Evolutionary conservation across 352 stramenopile genomes (phyloP).

Genomic region (Phytophthora sp.): DNA sequence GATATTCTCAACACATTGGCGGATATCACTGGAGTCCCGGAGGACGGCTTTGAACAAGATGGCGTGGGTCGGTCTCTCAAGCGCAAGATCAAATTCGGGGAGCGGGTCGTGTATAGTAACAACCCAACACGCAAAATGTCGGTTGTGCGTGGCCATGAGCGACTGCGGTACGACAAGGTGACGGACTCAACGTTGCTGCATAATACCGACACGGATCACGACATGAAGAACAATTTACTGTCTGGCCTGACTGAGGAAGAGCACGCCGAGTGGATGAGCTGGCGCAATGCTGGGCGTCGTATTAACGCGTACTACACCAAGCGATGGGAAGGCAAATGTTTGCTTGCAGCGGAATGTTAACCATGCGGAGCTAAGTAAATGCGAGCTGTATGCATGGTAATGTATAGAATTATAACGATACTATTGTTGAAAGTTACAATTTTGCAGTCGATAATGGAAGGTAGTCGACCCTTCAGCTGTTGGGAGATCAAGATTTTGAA

Average conservation of each 20-base stretch:
- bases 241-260: slow-evolving; percentile 20
- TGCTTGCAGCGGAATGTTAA: slow-evolving; percentile 36
- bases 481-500: too few relatives aligned
- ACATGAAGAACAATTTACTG: slow-evolving; percentile 42
- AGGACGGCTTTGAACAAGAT: slow-evolving; percentile 41
- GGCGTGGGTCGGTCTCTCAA: slow-evolving; percentile 49
- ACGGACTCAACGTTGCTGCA: slow-evolving; percentile 40
- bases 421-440: not conserved
- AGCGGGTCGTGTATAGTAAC: slow-evolving; percentile 51
- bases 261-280: slow-evolving; percentile 18
- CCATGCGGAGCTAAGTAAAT: not conserved
- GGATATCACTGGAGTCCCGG: slow-evolving; percentile 41
- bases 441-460: too few relatives aligned
- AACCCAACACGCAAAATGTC: slow-evolving; percentile 53
- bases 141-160: slow-evolving; percentile 40
- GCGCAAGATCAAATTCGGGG: slow-evolving; percentile 35
- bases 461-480: too few relatives aligned
- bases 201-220: slow-evolving; percentile 42
- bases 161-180: slow-evolving; percentile 44
- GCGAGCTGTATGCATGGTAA: not conserved
- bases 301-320: slow-evolving; percentile 56
- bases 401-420: slow-evolving; percentile 5
- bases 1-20: slow-evolving; percentile 47
- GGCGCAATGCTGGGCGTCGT: slow-evolving; percentile 34
- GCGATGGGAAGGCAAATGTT: slow-evolving; percentile 37